Evolutionary conservation across 768 basidiomycete genomes (phyloP).

Genomic region (Steccherinum ochraceum): DNA sequence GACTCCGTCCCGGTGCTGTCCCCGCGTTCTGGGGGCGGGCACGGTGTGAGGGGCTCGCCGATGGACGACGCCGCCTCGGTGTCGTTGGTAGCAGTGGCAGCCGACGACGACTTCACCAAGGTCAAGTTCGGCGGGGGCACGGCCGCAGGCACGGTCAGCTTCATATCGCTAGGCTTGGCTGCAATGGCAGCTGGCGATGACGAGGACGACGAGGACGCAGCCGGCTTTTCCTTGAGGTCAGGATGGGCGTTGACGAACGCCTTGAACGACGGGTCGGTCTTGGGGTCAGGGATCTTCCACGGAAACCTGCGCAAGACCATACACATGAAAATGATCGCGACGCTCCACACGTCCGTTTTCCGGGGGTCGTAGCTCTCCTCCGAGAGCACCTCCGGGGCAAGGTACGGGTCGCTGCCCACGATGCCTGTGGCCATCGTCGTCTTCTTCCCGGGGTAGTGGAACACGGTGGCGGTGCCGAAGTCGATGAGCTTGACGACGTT

Average conservation of each 20-base stretch:
- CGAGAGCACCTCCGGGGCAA: conserved; percentile 90
- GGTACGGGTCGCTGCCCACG: conserved; percentile 96
- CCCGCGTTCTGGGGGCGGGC: not conserved
- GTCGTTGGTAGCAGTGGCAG: not conserved
- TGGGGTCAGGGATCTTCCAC: conserved; percentile 96
- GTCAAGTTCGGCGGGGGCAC: not conserved
- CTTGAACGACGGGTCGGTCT: conserved; percentile 86
- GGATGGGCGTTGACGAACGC: conserved; percentile 93
- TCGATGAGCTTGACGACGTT: conserved; percentile 99
- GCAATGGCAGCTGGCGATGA: too few species aligned
- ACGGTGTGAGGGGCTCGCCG: conserved; percentile 8
- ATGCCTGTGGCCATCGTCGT: conserved; percentile 76
- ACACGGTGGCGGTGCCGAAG: conserved; percentile 99
- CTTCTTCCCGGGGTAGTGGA: conserved; percentile 94
- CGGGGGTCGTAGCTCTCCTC: conserved; percentile 86
- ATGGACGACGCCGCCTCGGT: conserved; percentile 1
- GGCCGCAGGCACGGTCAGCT: not conserved
- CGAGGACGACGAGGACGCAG: not conserved
- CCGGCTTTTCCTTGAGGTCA: conserved; percentile 50
- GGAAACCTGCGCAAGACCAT: conserved; percentile 97
- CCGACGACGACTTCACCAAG: not conserved
- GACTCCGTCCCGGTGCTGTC: not conserved
- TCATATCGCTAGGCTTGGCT: not conserved
- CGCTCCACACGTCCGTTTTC: conserved; percentile 97
- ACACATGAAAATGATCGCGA: conserved; percentile 98